A percentile compares a stretch with the other conserved stretches of the same genome.
Conservation (phyloP, 805 yeast species). For the Monosporozyma aerobia region DNA sequence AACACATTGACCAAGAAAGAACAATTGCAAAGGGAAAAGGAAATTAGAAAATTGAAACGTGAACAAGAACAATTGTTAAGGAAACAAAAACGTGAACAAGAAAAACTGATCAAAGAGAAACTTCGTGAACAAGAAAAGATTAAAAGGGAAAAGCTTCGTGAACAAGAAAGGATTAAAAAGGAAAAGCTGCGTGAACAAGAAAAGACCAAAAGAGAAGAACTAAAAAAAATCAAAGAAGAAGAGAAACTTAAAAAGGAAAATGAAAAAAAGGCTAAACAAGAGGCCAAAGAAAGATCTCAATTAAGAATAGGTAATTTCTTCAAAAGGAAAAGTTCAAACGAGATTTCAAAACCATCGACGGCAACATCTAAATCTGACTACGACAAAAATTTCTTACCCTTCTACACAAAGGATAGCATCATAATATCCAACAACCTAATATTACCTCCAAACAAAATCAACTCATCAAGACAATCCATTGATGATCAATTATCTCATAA, state of each 20-base stretch:
- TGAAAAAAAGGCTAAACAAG: conserved; percentile 24
- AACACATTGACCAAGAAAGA: not conserved
- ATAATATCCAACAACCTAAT: conserved; percentile 11
- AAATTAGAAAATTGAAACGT: conserved; percentile 10
- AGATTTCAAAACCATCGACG: conserved; percentile 14
- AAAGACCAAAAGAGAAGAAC: conserved; percentile 5
- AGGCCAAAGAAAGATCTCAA: conserved; percentile 31
- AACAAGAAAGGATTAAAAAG: conserved; percentile 14
- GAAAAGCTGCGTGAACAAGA: conserved; percentile 12
- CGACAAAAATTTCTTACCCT: conserved; percentile 29
- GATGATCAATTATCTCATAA: conserved; percentile 14
- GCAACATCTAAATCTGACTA: conserved; percentile 22
- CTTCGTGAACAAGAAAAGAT: conserved; percentile 14
- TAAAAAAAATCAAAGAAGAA: conserved; percentile 17
- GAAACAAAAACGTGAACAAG: conserved; percentile 7
- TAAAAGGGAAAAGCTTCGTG: conserved; percentile 5
- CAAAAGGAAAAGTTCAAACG: conserved; percentile 21
- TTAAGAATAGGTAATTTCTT: conserved; percentile 32
- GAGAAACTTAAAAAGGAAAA: conserved; percentile 20
- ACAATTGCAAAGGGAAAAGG: conserved; percentile 1
- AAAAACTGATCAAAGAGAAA: conserved; percentile 6
- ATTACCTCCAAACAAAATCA: not conserved
- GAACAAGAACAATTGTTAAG: conserved; percentile 7
- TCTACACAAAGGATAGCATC: conserved; percentile 32
- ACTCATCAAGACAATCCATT: conserved; percentile 10